Evolutionary conservation across 805 yeast genomes (phyloP), one percentile per base, ranked within the genome.

Genomic region (Candida germanica): DNA sequence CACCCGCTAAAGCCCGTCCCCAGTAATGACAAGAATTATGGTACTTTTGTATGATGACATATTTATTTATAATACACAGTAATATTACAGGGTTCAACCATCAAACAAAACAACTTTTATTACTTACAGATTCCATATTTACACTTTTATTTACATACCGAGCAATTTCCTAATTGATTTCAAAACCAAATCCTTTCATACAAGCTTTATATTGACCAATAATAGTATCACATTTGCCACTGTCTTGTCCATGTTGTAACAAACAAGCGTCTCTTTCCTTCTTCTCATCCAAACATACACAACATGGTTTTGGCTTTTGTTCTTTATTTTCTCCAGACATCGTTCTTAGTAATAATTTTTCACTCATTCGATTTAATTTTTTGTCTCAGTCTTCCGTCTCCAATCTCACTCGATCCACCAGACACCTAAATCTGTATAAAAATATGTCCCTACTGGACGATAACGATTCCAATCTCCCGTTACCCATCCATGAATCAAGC

Each of bases 171-270:
- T 51, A 42, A 22, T 40, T 39, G 36, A 66, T 60, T 33, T 72
- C 75, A 61, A 91, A 91, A 0, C 98, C 98, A 58, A 64, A 91
- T 13, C 95, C 87, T 54, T 80, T 81, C 98, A 91, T 91, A 65
- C 98, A 91, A 19, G 56, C 54, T 61, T 88, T 89, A 71, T 93
- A 93, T 40, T 77, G 69, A 15, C 63, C 64, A 44, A 91, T 83
- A 35, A 87, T 58, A 37, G 73, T 75, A 40, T 80, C 75, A 62
- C 98, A 91, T 50, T 87, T 82, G 21, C 81, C 87, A 30, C 85
- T 71, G 13, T 88, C 97, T 48, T 82, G 82, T 31, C 96, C 96
- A 50, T 85, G 79, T 48, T 77, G 64, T 44, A 91, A 71, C 38
- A 91, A 66, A 58, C 98, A 93, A 53, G 88, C 89, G 53, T 91